phyloP scores from a whole-genome alignment of 2,329 filamentous ascomycete species.

The Exophiala spinifera region DNA sequence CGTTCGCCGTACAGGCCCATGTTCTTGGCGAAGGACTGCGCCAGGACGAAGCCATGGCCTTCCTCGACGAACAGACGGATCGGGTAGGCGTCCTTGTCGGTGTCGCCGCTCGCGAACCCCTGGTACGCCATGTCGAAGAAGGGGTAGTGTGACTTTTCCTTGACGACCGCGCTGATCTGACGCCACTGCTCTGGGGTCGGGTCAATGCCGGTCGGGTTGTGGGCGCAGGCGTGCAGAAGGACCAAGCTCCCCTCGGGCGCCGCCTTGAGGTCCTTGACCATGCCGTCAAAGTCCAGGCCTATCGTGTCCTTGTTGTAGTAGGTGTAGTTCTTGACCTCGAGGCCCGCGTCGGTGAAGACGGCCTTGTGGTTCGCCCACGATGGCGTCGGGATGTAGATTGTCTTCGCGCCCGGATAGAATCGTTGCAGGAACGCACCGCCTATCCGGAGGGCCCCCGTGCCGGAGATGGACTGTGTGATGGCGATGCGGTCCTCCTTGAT shows the following conservation, averaged over 20 bases:
- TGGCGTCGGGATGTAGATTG: constrained; percentile 92
- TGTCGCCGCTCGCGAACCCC: constrained; percentile 91
- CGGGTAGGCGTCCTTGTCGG: constrained; percentile 88
- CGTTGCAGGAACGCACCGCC: constrained; percentile 89
- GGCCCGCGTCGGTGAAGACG: constrained; percentile 88
- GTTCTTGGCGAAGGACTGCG: constrained; percentile 98
- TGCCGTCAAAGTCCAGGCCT: constrained; percentile 92
- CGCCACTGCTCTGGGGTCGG: constrained; percentile 89
- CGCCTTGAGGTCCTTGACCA: constrained; percentile 84
- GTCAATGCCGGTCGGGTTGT: constrained; percentile 97
- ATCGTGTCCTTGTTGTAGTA: constrained; percentile 99
- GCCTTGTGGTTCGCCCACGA: constrained; percentile 99
- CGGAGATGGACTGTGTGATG: constrained; percentile 97
- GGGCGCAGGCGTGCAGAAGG: constrained; percentile 92
- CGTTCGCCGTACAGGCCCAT: constrained; percentile 99
- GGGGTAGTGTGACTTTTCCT: constrained; percentile 80
- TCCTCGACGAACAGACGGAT: constrained; percentile 89
- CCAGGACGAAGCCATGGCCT: constrained; percentile 82
- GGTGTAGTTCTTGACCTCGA: constrained; percentile 90
- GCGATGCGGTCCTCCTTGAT: constrained; percentile 73
- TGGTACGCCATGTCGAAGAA: constrained; percentile 99
- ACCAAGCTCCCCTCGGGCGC: constrained; percentile 85
- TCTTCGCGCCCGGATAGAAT: constrained; percentile 88
- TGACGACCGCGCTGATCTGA: constrained; percentile 82
- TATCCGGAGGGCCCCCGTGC: constrained; percentile 92